Evolutionary conservation across 805 yeast genomes (phyloP).

Genomic region (Nakazawaea anatomiae): DNA sequence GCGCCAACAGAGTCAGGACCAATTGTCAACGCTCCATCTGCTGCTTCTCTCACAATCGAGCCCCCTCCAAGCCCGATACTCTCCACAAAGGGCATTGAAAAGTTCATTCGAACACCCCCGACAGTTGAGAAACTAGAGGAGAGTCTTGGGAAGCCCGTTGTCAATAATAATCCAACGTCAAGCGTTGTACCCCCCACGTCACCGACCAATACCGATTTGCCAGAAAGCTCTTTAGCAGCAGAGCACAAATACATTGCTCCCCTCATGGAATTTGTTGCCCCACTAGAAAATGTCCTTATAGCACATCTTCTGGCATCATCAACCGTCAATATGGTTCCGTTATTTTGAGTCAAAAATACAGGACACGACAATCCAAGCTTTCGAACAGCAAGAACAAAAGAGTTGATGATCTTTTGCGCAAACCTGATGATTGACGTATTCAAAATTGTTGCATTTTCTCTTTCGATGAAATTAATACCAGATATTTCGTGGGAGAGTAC

Average conservation of each 20-base stretch:
- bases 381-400: slow-evolving; percentile 33
- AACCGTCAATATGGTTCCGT: slow-evolving; percentile 39
- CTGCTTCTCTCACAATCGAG: slow-evolving; percentile 30
- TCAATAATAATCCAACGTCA: slow-evolving; percentile 39
- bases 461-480: slow-evolving; percentile 37
- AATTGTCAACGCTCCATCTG: slow-evolving; percentile 22
- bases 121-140: slow-evolving; percentile 35
- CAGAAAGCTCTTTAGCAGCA: slow-evolving; percentile 15
- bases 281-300: slow-evolving; percentile 41
- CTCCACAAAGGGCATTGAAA: slow-evolving; percentile 46
- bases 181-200: slow-evolving; percentile 49
- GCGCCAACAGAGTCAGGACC: slow-evolving; percentile 49
- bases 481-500: slow-evolving; percentile 35
- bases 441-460: slow-evolving; percentile 42
- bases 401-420: slow-evolving; percentile 33
- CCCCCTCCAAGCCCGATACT: slow-evolving; percentile 48
- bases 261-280: slow-evolving; percentile 43
- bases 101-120: slow-evolving; percentile 46
- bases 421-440: slow-evolving; percentile 39
- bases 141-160: slow-evolving; percentile 42
- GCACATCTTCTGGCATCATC: slow-evolving; percentile 34
- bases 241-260: slow-evolving; percentile 41
- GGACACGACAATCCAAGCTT: slow-evolving; percentile 31
- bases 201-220: slow-evolving; percentile 28
- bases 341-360: slow-evolving; percentile 38